Base-by-base conservation (phyloP, 148 eudicot genomes). In the Polygonum aviculare region DNA sequence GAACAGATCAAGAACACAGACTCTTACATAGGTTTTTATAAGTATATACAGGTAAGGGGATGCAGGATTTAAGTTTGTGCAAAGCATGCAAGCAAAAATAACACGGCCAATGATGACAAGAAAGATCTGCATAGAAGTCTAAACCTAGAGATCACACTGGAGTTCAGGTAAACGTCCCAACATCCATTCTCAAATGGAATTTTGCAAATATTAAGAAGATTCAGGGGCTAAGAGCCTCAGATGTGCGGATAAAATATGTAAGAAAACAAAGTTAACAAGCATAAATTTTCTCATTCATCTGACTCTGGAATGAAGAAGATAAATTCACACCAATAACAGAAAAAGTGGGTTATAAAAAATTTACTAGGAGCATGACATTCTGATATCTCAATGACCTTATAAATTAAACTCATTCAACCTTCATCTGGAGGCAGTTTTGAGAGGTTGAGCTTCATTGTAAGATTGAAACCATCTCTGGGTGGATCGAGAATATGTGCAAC, bases 391-490 rank as follows among this genome's bases (percentile, higher is more conserved):
- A 83, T 86, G 89, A 87, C 93, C 87, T 88, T 81, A 82, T 79
- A 78, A 85, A 86, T 78, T 80, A 85, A 86, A 88, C 88, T 87
- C 87, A 83, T 84, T 85, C 85, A 82, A 95, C 97, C 97, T 95
- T 95, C 99, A 90, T 90, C 90, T 77, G 88, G 89, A 81, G 99
- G 91, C 84, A 95, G 91, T 84, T 95, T 95, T 75, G 87, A 80
- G 76, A 95, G 85, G 85, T 95, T 95, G 79, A 95, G 81, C 85
- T 89, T 95, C 92, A 95, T 57, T 31, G 99, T 95, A 82, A 95
- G 99, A 80, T 90, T 95, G 81, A 83, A 95, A 77, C 94, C 92
- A 81, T 95, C 99, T 82, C 84, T 92, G 22, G 99, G 99, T 76
- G 99, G 99, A 87, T 95, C 99, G 77, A 88, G 96, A 87, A 95